phyloP scores from a whole-genome alignment of 192 early-diverging fungal species.

The Gigaspora rosea region DNA sequence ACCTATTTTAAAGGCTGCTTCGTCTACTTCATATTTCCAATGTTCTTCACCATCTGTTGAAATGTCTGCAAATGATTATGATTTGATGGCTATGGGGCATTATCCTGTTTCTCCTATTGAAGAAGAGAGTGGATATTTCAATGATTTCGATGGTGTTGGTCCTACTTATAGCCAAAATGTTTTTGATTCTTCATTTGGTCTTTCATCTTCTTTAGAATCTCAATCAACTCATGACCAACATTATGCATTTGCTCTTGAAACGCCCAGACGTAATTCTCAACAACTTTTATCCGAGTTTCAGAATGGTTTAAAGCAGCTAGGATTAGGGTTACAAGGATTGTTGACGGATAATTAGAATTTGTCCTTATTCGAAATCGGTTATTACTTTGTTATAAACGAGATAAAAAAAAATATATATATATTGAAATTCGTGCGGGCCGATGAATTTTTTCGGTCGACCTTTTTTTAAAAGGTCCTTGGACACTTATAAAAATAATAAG shows the following conservation, averaged over 20 bases:
- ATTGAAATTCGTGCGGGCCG: slow-evolving; percentile 10
- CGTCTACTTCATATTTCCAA: not conserved
- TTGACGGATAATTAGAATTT: not conserved
- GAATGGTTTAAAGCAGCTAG: slow-evolving; percentile 23
- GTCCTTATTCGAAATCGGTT: not conserved
- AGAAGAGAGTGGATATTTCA: slow-evolving; percentile 1
- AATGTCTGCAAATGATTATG: slow-evolving; percentile 30
- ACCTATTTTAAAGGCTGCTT: not conserved
- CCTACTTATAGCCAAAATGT: not conserved
- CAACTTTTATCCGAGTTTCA: slow-evolving; percentile 31
- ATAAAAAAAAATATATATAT: not conserved
- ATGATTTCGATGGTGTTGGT: slow-evolving; percentile 10
- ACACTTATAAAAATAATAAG: not conserved
- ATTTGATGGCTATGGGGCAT: slow-evolving; percentile 32
- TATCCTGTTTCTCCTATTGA: slow-evolving; percentile 1
- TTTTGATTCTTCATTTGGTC: slow-evolving; percentile 16
- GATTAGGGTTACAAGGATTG: slow-evolving; percentile 22
- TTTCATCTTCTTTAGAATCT: not conserved
- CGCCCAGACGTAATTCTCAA: slow-evolving; percentile 24
- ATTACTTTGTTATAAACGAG: not conserved
- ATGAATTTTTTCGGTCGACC: not conserved
- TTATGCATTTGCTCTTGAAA: slow-evolving; percentile 20
- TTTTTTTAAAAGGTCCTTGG: slow-evolving; percentile 12
- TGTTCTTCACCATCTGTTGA: slow-evolving; percentile 6
- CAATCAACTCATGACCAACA: slow-evolving; percentile 9